These are phyloP conservation scores for Terana coerulea DNA, from an alignment of 768 basidiomycete species.

Conservation along the genomic window DNA sequence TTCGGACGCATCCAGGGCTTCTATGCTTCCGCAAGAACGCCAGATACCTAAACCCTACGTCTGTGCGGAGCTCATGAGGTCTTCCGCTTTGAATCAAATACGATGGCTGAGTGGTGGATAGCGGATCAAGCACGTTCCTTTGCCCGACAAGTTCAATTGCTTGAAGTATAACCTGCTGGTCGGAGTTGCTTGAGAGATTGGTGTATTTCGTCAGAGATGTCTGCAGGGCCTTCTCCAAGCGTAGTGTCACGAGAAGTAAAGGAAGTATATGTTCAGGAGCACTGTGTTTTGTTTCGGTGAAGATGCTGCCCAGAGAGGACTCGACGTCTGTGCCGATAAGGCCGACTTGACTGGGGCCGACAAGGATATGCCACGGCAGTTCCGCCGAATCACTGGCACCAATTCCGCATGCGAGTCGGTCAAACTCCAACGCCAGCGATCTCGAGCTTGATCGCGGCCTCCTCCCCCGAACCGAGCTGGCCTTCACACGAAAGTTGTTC, in stretches of 20 bases:
- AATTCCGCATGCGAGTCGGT: background rate
- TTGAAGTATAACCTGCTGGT: constrained; percentile 38
- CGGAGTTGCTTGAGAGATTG: constrained; percentile 21
- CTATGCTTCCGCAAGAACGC: constrained; percentile 72
- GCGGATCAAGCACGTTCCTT: constrained; percentile 59
- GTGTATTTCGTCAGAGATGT: background rate
- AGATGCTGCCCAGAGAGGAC: constrained; percentile 21
- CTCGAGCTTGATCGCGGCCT: background rate
- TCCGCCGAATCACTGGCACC: background rate
- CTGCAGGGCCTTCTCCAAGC: background rate
- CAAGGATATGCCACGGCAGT: constrained; percentile 13
- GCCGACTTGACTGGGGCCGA: constrained; percentile 8
- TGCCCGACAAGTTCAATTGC: constrained; percentile 51
- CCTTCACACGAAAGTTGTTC: background rate
- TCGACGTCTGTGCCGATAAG: constrained; percentile 9
- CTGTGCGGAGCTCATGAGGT: constrained; percentile 63
- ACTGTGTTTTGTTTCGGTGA: constrained; percentile 25
- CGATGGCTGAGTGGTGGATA: constrained; percentile 82
- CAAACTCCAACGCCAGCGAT: background rate
- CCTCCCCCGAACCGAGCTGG: background rate
- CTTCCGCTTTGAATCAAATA: constrained; percentile 75
- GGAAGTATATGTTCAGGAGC: constrained; percentile 27
- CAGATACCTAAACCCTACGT: constrained; percentile 70
- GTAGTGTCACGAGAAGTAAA: constrained; percentile 2
- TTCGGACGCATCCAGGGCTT: constrained; percentile 34